Evolutionary conservation across 345 rosid species (phyloP).

Genomic region (Citrus mangshanensis): DNA sequence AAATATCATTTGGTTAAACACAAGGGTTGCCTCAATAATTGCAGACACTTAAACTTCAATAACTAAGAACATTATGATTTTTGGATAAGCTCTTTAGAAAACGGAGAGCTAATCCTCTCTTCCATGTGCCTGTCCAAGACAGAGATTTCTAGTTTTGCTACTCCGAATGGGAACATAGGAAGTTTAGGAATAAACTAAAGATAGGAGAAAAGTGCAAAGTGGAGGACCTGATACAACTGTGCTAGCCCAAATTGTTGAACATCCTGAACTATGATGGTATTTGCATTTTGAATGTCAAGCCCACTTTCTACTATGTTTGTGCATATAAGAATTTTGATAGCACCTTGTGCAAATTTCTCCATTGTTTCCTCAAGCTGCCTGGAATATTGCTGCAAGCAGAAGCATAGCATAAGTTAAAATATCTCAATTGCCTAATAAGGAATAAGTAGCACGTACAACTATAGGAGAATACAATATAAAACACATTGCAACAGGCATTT

Average conservation of each 20-base stretch:
- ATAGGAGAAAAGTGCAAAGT: constrained; percentile 12
- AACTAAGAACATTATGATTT: neutral
- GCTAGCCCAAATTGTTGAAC: constrained; percentile 95
- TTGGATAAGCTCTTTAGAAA: neutral
- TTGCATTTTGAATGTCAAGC: constrained; percentile 95
- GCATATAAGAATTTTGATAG: constrained; percentile 75
- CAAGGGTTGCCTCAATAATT: neutral
- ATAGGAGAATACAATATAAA: neutral
- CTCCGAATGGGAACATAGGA: neutral
- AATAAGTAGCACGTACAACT: neutral
- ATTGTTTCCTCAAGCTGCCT: constrained; percentile 90
- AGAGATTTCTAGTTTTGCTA: neutral
- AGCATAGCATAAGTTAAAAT: constrained; percentile 14
- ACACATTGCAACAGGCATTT: neutral
- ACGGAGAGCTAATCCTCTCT: neutral
- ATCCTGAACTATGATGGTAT: constrained; percentile 92
- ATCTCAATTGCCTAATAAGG: neutral
- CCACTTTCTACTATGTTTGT: constrained; percentile 97
- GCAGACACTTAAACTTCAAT: neutral
- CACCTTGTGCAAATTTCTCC: constrained; percentile 87
- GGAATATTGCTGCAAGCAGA: constrained; percentile 69
- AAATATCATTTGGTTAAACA: neutral
- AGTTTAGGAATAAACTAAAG: neutral
- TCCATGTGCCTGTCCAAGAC: neutral
- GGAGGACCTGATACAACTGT: constrained; percentile 83